Evolutionary conservation across 306 rosid species (phyloP), one percentile per base, ranked within the genome.

Genomic region (Inga leiocalycina): DNA sequence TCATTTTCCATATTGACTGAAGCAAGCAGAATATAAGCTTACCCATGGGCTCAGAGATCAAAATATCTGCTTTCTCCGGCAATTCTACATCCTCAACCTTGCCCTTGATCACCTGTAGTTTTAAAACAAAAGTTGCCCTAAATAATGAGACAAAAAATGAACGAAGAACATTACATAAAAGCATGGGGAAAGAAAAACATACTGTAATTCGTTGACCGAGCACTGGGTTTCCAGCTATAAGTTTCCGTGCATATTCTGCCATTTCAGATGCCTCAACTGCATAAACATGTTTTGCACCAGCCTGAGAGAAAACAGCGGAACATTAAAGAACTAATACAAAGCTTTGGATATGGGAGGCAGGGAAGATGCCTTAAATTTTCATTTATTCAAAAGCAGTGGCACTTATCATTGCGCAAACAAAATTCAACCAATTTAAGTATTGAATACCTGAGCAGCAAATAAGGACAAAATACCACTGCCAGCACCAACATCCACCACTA

Each of bases 231-330:
- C 99, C 99, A 46, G 93, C 91, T 86, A 95, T 89, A 74, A 95
- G 90, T 79, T 85, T 90, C 22, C 88, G 92, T 15, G 99, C 99
- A 81, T 95, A 95, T 80, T 95, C 98, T 79, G 99, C 96, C 99
- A 95, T 95, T 88, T 95, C 99, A 85, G 99, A 95, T 64, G 99
- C 99, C 90, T 95, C 99, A 84, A 95, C 99, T 2, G 99, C 99
- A 86, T 95, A 95, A 82, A 95, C 99, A 88, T 95, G 99, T 75
- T 93, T 95, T 67, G 99, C 99, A 48, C 99, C 99, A n/a, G 99
- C 99, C 99, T 95, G 66, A 34, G 66, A 72, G 72, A 80, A 34
- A 76, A 69, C 35, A 27, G 64, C 68, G 48, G 22, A 71, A 77
- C 27, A 81, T 59, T 43, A n/a, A 37, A 46, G 80, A 61, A 45